These are phyloP conservation scores for Zygoascus tannicola DNA, from an alignment of 805 yeast species.

Conservation along the genomic window DNA sequence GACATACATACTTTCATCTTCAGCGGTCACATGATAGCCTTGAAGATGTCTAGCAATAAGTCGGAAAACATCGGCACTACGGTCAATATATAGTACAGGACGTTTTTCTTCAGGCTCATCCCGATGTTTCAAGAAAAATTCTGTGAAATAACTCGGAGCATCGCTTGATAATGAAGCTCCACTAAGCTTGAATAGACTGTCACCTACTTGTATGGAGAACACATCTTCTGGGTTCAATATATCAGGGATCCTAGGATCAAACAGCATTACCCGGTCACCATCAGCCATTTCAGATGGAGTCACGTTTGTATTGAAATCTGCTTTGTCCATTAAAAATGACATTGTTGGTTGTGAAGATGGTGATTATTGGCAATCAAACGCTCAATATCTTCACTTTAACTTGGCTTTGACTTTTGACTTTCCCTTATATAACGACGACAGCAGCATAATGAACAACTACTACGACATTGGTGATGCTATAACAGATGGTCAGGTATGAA, in stretches of 20 bases:
- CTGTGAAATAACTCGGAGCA: conserved; percentile 81
- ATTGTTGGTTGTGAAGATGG: no score
- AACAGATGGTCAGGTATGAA: conserved; percentile 28
- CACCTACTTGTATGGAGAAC: conserved; percentile 65
- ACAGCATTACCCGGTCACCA: no score
- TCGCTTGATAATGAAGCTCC: conserved; percentile 84
- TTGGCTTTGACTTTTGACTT: no score
- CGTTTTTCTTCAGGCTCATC: conserved; percentile 27
- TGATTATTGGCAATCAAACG: no score
- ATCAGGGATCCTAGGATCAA: conserved; percentile 20
- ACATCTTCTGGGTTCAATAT: conserved; percentile 60
- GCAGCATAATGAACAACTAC: conserved; percentile 20
- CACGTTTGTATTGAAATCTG: not conserved
- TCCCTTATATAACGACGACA: no score
- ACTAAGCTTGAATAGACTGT: conserved; percentile 49
- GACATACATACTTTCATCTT: conserved; percentile 50
- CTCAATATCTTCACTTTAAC: no score
- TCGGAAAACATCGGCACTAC: conserved; percentile 62
- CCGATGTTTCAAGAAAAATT: conserved; percentile 38
- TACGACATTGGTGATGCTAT: conserved; percentile 29
- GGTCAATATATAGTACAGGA: conserved; percentile 51
- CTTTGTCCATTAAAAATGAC: conserved; percentile 1
- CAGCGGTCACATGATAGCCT: conserved; percentile 63
- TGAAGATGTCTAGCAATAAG: conserved; percentile 54
- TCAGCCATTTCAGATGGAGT: not conserved